Evolutionary conservation across 768 basidiomycete genomes (phyloP), one percentile per base, ranked within the genome.

Genomic region (Mycena vitilis): DNA sequence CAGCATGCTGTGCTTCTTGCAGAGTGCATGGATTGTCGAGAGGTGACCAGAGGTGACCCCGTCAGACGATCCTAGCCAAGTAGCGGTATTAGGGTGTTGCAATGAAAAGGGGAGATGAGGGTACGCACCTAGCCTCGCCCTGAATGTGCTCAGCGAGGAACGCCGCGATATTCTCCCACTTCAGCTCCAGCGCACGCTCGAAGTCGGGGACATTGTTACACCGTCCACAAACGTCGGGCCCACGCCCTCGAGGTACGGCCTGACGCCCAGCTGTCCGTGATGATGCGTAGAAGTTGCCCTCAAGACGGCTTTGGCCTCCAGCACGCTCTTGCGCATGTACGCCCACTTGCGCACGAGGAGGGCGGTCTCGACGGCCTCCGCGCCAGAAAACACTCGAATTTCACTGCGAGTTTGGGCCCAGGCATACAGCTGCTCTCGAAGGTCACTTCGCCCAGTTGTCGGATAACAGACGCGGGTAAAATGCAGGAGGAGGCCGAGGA

Each of bases 131-230:
- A 20, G 97, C 97, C 81, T 98, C 97, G n/a, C 97, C 97, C 78
- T 99, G 98, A 69, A 99, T 99, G 7, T 98, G 98, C 81, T 99
- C 98, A 4, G 99, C 87, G 63, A 99, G 85, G 84, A 99, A 96
- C 1, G 94, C 97, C 8, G 96, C 98, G 30, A 94, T 89, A 65
- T 93, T 85, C 69, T 91, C 80, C 11, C 97, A 95, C 77, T 96
- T 85, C 44, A 90, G 77, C 68, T 94, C 90, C 37, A 99, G 79
- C 7, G 95, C 97, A 12, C 85, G 84, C 77, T 91, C 88, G 22
- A 99, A 78, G 74, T 98, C 97, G 23, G 88, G 89, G 23, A 92
- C 84, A 67, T 92, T 85, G 37, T 95, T 95, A 80, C 91, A 99
- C 49, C 95, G 87, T 92, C 88, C 51, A 83, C 75, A 77, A 86